phyloP scores from a whole-genome alignment of 371 early-diverging fungal genomes.

The Syncephalastrum sp. region DNA sequence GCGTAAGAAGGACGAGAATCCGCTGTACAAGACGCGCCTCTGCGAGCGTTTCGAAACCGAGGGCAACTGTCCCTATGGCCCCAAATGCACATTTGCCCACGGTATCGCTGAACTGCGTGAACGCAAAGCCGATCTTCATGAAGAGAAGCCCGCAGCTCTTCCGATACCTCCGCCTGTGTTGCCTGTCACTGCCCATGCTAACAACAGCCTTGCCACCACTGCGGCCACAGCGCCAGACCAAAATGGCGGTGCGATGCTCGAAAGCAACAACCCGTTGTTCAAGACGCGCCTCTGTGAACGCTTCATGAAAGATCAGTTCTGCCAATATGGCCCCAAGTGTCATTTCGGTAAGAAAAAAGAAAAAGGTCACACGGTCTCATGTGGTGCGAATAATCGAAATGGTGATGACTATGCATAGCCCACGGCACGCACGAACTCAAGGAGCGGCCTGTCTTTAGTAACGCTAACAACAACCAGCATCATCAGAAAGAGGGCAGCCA shows the following conservation, averaged over 20 bases:
- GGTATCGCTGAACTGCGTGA: slow-evolving; percentile 72
- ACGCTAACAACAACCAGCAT: slow-evolving; percentile 5
- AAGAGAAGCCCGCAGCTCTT: background rate
- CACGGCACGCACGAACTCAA: slow-evolving; percentile 25
- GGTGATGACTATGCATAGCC: slow-evolving; percentile 5
- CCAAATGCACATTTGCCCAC: slow-evolving; percentile 89
- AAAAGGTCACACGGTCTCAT: background rate
- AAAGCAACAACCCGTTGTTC: slow-evolving; percentile 65
- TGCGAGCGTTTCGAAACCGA: slow-evolving; percentile 83
- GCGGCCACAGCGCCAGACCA: slow-evolving; percentile 3
- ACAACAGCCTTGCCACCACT: too few species aligned
- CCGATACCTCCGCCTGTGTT: background rate
- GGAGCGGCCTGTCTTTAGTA: slow-evolving; percentile 26
- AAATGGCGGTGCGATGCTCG: slow-evolving; percentile 12
- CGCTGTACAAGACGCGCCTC: slow-evolving; percentile 83
- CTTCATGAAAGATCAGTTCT: slow-evolving; percentile 73
- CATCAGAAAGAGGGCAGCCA: slow-evolving; percentile 10
- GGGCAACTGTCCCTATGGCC: slow-evolving; percentile 76
- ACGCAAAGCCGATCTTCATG: slow-evolving; percentile 31
- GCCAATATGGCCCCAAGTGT: slow-evolving; percentile 83
- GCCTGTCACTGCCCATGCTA: too few species aligned
- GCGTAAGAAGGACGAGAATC: slow-evolving; percentile 27
- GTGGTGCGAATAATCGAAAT: background rate
- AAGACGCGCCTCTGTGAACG: slow-evolving; percentile 85
- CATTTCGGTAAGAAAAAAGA: slow-evolving; percentile 64